Percentiles rank a stretch among this genome's conserved stretches.
phyloP scores from a whole-genome alignment of 371 early-diverging fungal species.

The Sporodiniella umbellata region DNA sequence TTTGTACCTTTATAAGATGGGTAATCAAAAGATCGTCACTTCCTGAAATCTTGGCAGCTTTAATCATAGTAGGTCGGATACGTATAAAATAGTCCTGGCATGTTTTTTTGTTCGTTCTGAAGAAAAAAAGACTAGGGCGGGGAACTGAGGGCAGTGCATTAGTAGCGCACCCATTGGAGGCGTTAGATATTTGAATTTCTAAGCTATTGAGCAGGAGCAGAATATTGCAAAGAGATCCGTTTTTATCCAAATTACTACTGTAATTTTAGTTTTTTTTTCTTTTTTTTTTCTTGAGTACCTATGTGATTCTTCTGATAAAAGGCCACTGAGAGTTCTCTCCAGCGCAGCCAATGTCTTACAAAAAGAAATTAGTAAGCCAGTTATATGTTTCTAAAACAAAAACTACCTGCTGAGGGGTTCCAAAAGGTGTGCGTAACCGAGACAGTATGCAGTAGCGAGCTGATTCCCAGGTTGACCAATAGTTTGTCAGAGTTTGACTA shows the following conservation, averaged over 20 bases:
- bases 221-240: slow-evolving; percentile 22
- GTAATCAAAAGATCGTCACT: slow-evolving; percentile 44
- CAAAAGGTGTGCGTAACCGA: slow-evolving; percentile 72
- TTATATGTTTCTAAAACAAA: not conserved
- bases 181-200: slow-evolving; percentile 72
- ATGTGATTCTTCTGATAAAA: slow-evolving; percentile 9
- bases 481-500: slow-evolving; percentile 39
- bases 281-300: not conserved
- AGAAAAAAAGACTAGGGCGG: slow-evolving; percentile 65
- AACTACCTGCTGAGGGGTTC: slow-evolving; percentile 70
- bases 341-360: slow-evolving; percentile 66
- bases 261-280: not conserved
- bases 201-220: slow-evolving; percentile 65
- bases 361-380: not conserved
- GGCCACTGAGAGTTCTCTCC: slow-evolving; percentile 51
- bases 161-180: slow-evolving; percentile 60
- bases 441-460: slow-evolving; percentile 73
- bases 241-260: slow-evolving; percentile 1
- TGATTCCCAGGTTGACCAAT: slow-evolving; percentile 80
- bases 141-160: slow-evolving; percentile 58
- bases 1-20: slow-evolving; percentile 35
- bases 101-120: slow-evolving; percentile 66
- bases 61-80: slow-evolving; percentile 49
- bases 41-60: slow-evolving; percentile 41
- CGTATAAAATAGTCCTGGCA: slow-evolving; percentile 78